phyloP scores from a whole-genome alignment of 768 basidiomycete species.

The Auricularia cornea region DNA sequence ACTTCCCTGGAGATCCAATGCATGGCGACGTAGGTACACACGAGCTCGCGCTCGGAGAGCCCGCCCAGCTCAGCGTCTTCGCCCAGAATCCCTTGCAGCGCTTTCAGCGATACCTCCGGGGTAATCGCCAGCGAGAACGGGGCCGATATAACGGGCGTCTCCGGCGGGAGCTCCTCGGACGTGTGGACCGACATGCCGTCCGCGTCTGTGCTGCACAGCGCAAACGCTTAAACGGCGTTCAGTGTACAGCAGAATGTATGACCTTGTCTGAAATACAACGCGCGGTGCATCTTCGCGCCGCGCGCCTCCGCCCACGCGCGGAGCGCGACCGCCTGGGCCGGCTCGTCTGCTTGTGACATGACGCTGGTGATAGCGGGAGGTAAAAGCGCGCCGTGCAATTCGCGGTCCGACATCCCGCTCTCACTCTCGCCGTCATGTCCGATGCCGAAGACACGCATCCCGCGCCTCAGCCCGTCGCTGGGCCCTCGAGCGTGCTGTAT shows the following conservation, averaged over 20 bases:
- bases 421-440: too few species aligned
- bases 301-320: not conserved
- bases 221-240: not conserved
- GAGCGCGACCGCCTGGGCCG: not conserved
- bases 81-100: constrained; percentile 30
- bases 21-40: constrained; percentile 56
- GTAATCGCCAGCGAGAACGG: constrained; percentile 63
- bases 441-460: too few species aligned
- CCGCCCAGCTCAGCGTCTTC: constrained; percentile 14
- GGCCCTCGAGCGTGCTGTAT: too few species aligned
- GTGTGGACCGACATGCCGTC: constrained; percentile 25
- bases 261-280: not conserved
- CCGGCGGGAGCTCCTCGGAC: constrained; percentile 34
- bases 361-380: not conserved
- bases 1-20: constrained; percentile 43
- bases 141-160: constrained; percentile 53
- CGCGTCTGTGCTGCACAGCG: not conserved
- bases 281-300: not conserved
- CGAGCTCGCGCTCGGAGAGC: constrained; percentile 60
- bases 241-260: not conserved
- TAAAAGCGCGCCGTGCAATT: not conserved
- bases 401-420: too few species aligned
- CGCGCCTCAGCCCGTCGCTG: too few species aligned
- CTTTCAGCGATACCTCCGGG: constrained; percentile 34
- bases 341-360: not conserved